phyloP scores from a whole-genome alignment of 1,284 basidiomycete genomes.

The Rhodotorula sp. region DNA sequence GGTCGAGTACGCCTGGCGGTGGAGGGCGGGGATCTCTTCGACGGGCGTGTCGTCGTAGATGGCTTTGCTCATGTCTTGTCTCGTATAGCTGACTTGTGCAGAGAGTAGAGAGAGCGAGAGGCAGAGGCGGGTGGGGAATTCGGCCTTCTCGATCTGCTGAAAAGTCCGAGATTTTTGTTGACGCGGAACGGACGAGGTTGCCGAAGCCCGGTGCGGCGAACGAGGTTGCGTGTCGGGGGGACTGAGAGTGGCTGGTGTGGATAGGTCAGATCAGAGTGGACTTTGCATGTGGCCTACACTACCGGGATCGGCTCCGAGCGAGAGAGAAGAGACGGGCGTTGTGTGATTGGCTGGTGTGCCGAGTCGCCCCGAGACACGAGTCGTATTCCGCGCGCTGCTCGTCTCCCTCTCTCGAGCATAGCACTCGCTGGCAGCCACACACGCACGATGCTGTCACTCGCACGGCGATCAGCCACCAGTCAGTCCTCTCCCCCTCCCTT shows the following conservation, averaged over 20 bases:
- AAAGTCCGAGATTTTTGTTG: not conserved
- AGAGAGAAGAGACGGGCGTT: too few relatives aligned
- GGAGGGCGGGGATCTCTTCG: not conserved
- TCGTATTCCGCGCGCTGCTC: not conserved
- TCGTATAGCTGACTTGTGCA: not conserved
- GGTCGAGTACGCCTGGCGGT: conserved; percentile 9
- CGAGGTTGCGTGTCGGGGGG: too few relatives aligned
- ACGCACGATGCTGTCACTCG: conserved; percentile 2
- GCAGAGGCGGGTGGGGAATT: not conserved
- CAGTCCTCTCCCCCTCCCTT: not conserved
- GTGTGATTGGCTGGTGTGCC: not conserved
- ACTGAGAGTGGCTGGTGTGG: too few relatives aligned
- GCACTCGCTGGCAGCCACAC: not conserved
- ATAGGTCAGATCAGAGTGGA: too few relatives aligned
- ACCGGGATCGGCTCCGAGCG: too few relatives aligned
- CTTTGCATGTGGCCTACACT: too few relatives aligned
- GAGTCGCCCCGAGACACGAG: not conserved
- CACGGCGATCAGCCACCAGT: not conserved
- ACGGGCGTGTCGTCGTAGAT: conserved; percentile 1
- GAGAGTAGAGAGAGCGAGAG: not conserved
- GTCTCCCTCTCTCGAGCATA: not conserved
- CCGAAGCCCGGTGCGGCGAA: too few relatives aligned
- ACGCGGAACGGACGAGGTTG: too few relatives aligned
- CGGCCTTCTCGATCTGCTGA: not conserved
- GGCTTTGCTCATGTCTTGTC: not conserved